Conservation (phyloP, 1,284 basidiomycete species). For the Phenoliferia sp. region DNA sequence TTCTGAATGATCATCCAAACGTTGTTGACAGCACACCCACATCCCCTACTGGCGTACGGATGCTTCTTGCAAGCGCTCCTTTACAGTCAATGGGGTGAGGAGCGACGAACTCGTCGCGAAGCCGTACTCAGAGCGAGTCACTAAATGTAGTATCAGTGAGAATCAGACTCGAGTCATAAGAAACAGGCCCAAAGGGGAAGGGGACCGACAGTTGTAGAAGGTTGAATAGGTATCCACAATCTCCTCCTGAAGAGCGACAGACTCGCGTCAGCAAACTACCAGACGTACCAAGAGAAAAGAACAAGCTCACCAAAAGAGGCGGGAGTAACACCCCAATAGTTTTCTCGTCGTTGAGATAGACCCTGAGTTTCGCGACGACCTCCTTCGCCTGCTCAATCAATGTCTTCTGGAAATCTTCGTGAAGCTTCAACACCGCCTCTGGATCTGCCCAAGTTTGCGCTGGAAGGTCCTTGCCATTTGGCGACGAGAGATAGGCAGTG, state of each 20-base stretch:
- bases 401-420: constrained; percentile 21
- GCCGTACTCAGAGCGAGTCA: constrained; percentile 47
- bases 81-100: constrained; percentile 42
- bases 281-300: background rate
- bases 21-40: no score
- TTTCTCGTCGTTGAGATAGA: constrained; percentile 70
- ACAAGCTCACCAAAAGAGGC: constrained; percentile 59
- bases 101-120: constrained; percentile 44
- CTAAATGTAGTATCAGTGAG: no score
- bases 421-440: constrained; percentile 37
- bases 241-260: constrained; percentile 46
- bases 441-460: constrained; percentile 50
- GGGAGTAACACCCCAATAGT: constrained; percentile 70
- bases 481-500: constrained; percentile 40
- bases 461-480: constrained; percentile 43
- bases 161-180: background rate
- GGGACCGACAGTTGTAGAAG: constrained; percentile 52
- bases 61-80: constrained; percentile 35
- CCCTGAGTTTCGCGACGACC: constrained; percentile 38
- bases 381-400: constrained; percentile 15
- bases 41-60: background rate
- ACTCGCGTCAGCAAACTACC: background rate
- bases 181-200: background rate
- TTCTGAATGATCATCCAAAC: no score
- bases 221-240: constrained; percentile 66